A percentile compares a stretch with the other conserved stretches of the same genome.
phyloP scores from a whole-genome alignment of 768 basidiomycete species.

The Mycena haematopus region DNA sequence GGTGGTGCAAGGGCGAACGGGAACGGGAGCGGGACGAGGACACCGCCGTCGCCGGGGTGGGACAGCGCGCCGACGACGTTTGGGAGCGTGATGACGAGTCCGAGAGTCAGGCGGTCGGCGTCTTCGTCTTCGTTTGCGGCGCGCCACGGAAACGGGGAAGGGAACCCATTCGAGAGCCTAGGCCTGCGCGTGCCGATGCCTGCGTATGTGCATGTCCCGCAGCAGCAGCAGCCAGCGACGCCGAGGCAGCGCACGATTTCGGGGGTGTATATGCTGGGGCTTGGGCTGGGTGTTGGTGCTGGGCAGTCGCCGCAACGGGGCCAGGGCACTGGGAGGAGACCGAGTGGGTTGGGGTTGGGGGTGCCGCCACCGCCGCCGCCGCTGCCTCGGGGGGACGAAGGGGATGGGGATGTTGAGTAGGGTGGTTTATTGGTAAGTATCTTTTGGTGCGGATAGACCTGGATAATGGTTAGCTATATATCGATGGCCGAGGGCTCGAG shows the following conservation, averaged over 20 bases:
- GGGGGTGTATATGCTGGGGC: conserved; percentile 31
- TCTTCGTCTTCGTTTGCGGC: conserved; percentile 30
- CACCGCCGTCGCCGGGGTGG: conserved; percentile 43
- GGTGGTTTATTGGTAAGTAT: too few species aligned
- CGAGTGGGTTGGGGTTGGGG: conserved; percentile 24
- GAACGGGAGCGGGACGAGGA: not conserved
- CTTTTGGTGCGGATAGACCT: too few species aligned
- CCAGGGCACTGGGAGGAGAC: conserved; percentile 18
- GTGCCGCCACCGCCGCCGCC: not conserved
- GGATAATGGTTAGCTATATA: too few species aligned
- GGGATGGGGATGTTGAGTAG: conserved; percentile 7
- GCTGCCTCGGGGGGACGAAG: not conserved
- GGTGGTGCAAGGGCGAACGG: not conserved
- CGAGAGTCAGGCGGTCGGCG: conserved; percentile 56
- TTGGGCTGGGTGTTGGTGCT: conserved; percentile 23
- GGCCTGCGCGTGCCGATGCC: conserved; percentile 29
- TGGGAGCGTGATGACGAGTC: conserved; percentile 73
- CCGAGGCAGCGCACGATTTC: conserved; percentile 27
- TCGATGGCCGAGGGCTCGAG: too few species aligned
- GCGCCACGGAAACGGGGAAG: not conserved
- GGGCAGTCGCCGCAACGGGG: conserved; percentile 3
- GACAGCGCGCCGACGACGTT: conserved; percentile 66
- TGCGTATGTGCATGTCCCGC: conserved; percentile 13
- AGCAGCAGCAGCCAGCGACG: conserved; percentile 2
- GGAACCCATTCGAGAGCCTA: conserved; percentile 20